Evolutionary conservation across 2,329 filamentous ascomycete genomes (phyloP), one percentile per base, ranked within the genome.

Genomic region (Aspergillus fischeri): DNA sequence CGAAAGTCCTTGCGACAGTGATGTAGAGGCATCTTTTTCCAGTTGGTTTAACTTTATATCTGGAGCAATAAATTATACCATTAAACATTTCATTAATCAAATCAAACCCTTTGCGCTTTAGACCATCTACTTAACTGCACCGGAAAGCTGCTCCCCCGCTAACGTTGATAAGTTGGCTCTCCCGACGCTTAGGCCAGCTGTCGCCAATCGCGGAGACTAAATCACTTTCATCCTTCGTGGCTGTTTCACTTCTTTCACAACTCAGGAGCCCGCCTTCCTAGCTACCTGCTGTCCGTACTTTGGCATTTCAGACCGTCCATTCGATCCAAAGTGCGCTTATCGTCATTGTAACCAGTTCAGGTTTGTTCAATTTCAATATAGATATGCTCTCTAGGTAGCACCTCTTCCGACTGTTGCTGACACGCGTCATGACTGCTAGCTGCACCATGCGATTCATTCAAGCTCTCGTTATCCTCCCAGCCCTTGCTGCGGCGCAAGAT

Each of bases 401-500:
- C 45, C 28, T 45, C 49, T 42, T 53, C 54, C 35, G 48, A 50
- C 56, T 51, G 50, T 53, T 42, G 49, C 60, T 60, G 56, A 60
- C 58, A 55, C 61, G 60, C 64, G 62, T 66, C 63, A 54, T 56
- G 65, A 38, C 42, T 53, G 59, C 59, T 58, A 51, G 59, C 49
- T 66, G 62, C 70, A 77, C 60, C 63, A 81, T 86, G 83, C 82
- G 81, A 75, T 73, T 83, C 73, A 77, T 79, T 55, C 74, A 77
- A 55, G 66, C 81, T 56, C 69, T 83, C 62, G 68, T 82, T 50
- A 73, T 85, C 61, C 71, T 75, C 58, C 73, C 74, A 63, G 74
- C 66, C 75, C 79, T 73, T 75, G 80, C 82, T 59, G 78, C 80
- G 60, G 83, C 83, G 51, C 79, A 86, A 70, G 78, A 84, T 65